These are phyloP conservation scores for Seiridium unicorne DNA, from an alignment of 2,329 filamentous ascomycete genomes.

Conservation along the genomic window DNA sequence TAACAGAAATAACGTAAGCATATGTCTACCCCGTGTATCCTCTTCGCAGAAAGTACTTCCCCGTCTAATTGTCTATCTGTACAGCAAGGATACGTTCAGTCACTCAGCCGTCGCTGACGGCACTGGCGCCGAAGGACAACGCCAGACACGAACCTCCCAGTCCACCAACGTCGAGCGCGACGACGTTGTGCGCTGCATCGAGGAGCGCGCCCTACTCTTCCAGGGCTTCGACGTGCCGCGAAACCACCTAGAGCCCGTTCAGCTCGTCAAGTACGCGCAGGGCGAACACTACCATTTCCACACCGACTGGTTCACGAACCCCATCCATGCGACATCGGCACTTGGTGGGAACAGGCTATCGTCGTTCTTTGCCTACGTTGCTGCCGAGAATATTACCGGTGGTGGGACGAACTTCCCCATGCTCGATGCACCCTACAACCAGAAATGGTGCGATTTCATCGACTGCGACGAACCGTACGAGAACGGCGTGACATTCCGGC, in stretches of 20 bases:
- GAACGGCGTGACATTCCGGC: constrained; percentile 45
- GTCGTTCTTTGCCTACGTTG: constrained; percentile 48
- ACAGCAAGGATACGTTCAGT: constrained; percentile 40
- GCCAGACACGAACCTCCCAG: constrained; percentile 41
- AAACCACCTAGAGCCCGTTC: constrained; percentile 42
- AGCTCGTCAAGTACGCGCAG: constrained; percentile 44
- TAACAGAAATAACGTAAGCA: constrained; percentile 31
- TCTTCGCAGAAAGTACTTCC: background rate
- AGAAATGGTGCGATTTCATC: constrained; percentile 41
- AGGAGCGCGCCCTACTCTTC: constrained; percentile 43
- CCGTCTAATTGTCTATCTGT: background rate
- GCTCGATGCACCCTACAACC: constrained; percentile 33
- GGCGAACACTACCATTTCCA: constrained; percentile 48
- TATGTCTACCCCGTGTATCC: background rate
- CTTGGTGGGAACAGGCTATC: constrained; percentile 42
- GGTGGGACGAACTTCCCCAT: constrained; percentile 50
- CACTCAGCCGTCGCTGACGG: constrained; percentile 40
- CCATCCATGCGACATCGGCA: constrained; percentile 32
- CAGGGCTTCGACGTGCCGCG: constrained; percentile 40
- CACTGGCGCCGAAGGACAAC: constrained; percentile 29
- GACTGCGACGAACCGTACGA: constrained; percentile 49
- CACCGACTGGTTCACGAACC: constrained; percentile 49
- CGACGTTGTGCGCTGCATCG: constrained; percentile 43
- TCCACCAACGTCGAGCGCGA: constrained; percentile 43
- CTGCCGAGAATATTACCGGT: constrained; percentile 37